Conservation (phyloP, 2,329 filamentous ascomycete genomes). For the Cladosporium oxysporum region DNA sequence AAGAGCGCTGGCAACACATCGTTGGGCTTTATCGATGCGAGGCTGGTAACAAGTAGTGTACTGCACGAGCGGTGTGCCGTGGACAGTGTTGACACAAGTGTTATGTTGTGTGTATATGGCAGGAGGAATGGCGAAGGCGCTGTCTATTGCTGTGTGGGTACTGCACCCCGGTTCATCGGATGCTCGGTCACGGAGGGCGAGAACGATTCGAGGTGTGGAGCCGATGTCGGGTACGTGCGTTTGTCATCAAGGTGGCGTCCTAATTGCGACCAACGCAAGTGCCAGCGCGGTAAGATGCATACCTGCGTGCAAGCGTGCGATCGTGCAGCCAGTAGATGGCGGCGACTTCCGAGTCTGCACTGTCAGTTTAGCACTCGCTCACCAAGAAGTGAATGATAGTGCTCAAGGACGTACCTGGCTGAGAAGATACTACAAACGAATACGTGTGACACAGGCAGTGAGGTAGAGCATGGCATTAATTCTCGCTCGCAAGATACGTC, state of each 20-base stretch:
- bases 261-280: background rate
- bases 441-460: background rate
- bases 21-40: background rate
- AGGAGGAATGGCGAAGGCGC: background rate
- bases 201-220: background rate
- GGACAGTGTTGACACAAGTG: background rate
- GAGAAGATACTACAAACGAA: background rate
- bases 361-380: background rate
- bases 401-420: background rate
- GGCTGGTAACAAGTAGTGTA: background rate
- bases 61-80: background rate
- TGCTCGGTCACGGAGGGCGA: background rate
- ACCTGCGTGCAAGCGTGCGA: background rate
- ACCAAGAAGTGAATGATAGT: background rate
- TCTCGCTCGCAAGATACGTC: slow-evolving; percentile 12
- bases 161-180: background rate
- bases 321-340: background rate
- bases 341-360: background rate
- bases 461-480: slow-evolving; percentile 14
- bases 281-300: background rate
- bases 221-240: background rate
- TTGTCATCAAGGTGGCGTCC: background rate
- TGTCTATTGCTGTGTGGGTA: background rate
- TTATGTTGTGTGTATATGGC: too few species aligned
- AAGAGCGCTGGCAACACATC: background rate